A percentile compares a stretch with the other conserved stretches of the same genome.
These are phyloP conservation scores for Cyberlindnera subsufficiens DNA, from an alignment of 805 yeast genomes.

Conservation along the genomic window DNA sequence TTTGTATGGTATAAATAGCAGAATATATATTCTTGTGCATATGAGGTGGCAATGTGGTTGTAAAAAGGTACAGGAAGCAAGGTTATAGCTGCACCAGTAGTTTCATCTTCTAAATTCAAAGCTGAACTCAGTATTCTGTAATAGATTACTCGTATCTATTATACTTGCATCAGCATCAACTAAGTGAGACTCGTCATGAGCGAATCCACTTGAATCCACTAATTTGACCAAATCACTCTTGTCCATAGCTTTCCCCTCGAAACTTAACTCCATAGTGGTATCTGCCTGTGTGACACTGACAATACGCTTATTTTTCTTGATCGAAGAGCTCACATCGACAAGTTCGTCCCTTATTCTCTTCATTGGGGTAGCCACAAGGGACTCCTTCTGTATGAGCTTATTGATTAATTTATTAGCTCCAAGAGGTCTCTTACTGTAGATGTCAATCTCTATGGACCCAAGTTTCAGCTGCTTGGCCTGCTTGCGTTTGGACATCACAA, in stretches of 20 bases:
- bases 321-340: constrained; percentile 17
- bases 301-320: constrained; percentile 23
- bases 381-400: constrained; percentile 8
- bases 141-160: constrained; percentile 20
- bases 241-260: constrained; percentile 41
- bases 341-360: constrained; percentile 25
- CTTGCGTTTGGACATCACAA: constrained; percentile 6
- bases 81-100: not conserved
- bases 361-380: constrained; percentile 12
- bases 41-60: no score
- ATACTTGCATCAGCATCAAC: not conserved
- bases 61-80: no score
- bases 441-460: constrained; percentile 16
- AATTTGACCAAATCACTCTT: constrained; percentile 34
- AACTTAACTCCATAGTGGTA: constrained; percentile 33
- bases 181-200: constrained; percentile 25
- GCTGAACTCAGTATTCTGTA: constrained; percentile 20
- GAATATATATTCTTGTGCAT: no score
- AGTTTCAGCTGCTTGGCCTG: constrained; percentile 12
- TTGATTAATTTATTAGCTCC: constrained; percentile 3
- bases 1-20: no score
- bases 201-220: constrained; percentile 32
- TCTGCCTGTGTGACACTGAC: constrained; percentile 11
- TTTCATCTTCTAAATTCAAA: constrained; percentile 9
- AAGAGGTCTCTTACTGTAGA: constrained; percentile 1